Base-by-base conservation (phyloP, 495 filamentous ascomycete species). In the Podospora pseudoanserina region DNA sequence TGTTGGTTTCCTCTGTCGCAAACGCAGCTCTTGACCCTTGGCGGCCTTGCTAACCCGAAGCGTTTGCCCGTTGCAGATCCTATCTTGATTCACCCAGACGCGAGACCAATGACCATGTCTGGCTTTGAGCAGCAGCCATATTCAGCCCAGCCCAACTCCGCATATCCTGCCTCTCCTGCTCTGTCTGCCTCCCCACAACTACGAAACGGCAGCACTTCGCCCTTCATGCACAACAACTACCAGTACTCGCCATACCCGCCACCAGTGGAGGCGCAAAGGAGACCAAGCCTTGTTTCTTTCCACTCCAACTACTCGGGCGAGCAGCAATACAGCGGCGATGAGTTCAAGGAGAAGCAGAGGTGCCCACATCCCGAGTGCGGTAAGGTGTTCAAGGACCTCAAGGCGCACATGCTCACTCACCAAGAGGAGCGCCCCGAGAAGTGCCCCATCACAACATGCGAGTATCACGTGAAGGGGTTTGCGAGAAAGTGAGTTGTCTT, bases 361-460 rank as follows among this genome's bases (percentile, higher is more conserved):
- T 97, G 94, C 83, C 91, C 92, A 5, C 87, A 92, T 73, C 88
- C 90, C 0, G 92, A 96, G 61, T 97, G 94, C 71, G 92, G 92
- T 54, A 88, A 91, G 69, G 83, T 90, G 60, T 96, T 97, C 86
- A 96, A 96, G 77, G 94, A 97, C 73, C 79, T 96, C 66, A 96
- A 94, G 78, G 94, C 95, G 5, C 95, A 99, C 79, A 94, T 96
- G 91, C 84, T 98, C 68, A 99, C 95, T 3, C 95, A 99, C 79
- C 92, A 95, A 77, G 89, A 88, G 67, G 94, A 97, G 77, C 85
- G 95, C 18, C 95, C 95, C 0, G 94, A 98, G 73, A 99, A 99
- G 78, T 99, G 95, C 79, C 95, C 95, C 23, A 97, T 98, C 71
- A 81, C 88, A 62, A 97, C 87, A 9, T 99, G 95, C 84, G 93